Base-by-base conservation (phyloP, 2,329 filamentous ascomycete genomes). In the Colletotrichum falcatum region DNA sequence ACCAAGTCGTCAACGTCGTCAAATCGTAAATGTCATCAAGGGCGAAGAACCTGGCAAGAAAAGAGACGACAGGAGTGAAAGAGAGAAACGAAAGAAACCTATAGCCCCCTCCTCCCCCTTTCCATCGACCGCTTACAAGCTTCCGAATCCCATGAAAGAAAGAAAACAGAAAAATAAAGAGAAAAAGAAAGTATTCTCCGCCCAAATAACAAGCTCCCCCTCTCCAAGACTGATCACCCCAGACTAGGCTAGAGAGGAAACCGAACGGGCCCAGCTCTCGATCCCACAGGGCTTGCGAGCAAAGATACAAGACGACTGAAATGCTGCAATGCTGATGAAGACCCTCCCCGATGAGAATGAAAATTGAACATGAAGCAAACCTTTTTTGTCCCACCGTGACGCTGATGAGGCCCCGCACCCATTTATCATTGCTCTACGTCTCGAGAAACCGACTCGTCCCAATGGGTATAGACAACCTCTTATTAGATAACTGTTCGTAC, bases 381-480 rank as follows among this genome's bases (percentile, higher is more conserved):
- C 62, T 42, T 8, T 61, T 70, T 66, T 66, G 48, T 44, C n/a
- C 51, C 44, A 28, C 28, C 54, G 20, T 59, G 58, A 68, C 53
- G 64, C 68, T 53, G 51, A 59, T 46, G 44, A 54, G 37, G 20
- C 18, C 26, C 48, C 16, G 26, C 33, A 26, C 26, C 39, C 49
- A 28, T 68, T 58, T 68, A 63, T 59, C 42, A n/a, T 12, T 56
- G 30, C 64, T 63, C 20, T 68, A 58, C 26, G 44, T 46, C 44
- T 39, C 35, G 23, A 58, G 20, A 61, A 66, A 55, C 30, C 16
- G 30, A 65, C 23, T 33, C 26, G 18, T 33, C 23, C 46, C 23
- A 35, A 59, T 39, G 44, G 44, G 23, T 54, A 65, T 68, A 51
- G 56, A 54, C 20, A 39, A 42, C 33, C 35, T 33, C 62, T 48